phyloP scores from a whole-genome alignment of 2,329 filamentous ascomycete species.

The Ilyonectria robusta region DNA sequence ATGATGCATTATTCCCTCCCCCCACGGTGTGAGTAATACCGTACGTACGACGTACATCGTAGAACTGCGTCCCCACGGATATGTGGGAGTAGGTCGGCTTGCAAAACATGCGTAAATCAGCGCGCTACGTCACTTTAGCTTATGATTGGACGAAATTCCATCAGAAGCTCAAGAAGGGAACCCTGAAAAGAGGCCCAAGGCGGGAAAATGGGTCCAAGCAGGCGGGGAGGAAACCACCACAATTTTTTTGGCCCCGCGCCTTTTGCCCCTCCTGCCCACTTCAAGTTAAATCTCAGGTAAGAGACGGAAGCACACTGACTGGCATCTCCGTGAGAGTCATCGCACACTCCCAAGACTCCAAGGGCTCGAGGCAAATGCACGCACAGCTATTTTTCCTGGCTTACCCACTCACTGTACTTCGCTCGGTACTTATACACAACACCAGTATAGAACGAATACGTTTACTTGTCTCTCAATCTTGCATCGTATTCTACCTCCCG shows the following conservation, averaged over 20 bases:
- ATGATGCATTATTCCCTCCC: not conserved
- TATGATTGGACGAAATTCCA: not conserved
- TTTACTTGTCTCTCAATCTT: not conserved
- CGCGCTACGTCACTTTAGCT: not conserved
- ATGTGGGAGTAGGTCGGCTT: not conserved
- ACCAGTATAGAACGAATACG: not conserved
- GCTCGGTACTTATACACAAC: not conserved
- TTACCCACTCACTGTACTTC: not conserved
- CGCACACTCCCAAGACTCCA: not conserved
- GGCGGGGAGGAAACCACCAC: not conserved
- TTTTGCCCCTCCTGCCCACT: conserved; percentile 5
- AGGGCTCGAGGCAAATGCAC: not conserved
- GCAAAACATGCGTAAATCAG: not conserved
- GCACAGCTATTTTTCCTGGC: not conserved
- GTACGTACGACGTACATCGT: no score
- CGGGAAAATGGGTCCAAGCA: not conserved
- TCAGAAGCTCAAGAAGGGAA: not conserved
- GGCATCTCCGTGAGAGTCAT: not conserved
- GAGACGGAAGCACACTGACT: not conserved
- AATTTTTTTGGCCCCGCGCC: conserved; percentile 11
- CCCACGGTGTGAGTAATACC: not conserved
- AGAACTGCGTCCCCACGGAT: not conserved
- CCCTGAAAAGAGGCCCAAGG: not conserved
- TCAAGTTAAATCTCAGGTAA: not conserved
- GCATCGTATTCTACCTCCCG: not conserved